These are phyloP conservation scores for Ogataea nitratoaversa DNA, from an alignment of 805 yeast species.

Conservation along the genomic window DNA sequence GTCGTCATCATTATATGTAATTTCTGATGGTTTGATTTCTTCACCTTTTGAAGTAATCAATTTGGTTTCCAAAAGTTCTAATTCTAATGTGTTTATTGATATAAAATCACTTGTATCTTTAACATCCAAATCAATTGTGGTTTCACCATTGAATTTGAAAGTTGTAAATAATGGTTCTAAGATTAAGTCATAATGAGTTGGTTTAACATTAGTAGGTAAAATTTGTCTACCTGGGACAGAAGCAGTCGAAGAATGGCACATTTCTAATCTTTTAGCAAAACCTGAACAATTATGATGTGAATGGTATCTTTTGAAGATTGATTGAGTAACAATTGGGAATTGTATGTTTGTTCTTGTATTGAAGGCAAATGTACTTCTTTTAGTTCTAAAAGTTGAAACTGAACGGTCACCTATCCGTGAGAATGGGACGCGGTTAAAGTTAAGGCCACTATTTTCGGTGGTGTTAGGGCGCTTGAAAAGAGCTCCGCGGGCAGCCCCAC, in stretches of 20 bases:
- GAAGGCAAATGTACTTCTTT: neutral
- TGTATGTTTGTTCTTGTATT: neutral
- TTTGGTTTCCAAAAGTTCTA: conserved; percentile 22
- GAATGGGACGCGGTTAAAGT: no score
- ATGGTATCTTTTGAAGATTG: conserved; percentile 1
- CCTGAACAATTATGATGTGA: conserved; percentile 13
- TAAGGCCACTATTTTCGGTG: no score
- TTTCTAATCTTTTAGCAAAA: conserved; percentile 10
- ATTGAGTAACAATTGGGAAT: neutral
- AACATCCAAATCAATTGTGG: conserved; percentile 47
- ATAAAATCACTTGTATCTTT: conserved; percentile 42
- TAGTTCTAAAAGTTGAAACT: neutral
- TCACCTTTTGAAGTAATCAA: conserved; percentile 14
- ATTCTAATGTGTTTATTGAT: conserved; percentile 37
- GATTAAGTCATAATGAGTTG: conserved; percentile 68
- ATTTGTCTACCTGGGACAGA: conserved; percentile 26
- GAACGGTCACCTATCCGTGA: neutral
- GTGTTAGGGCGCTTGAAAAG: no score
- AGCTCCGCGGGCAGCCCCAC: no score
- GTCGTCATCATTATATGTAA: conserved; percentile 41
- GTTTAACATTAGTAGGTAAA: conserved; percentile 54
- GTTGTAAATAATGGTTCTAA: conserved; percentile 35
- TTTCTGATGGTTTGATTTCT: conserved; percentile 17
- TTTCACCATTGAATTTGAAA: conserved; percentile 49
- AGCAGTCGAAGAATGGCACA: conserved; percentile 11